phyloP scores from a whole-genome alignment of 163 green algal species.

The Volvox carteri region DNA sequence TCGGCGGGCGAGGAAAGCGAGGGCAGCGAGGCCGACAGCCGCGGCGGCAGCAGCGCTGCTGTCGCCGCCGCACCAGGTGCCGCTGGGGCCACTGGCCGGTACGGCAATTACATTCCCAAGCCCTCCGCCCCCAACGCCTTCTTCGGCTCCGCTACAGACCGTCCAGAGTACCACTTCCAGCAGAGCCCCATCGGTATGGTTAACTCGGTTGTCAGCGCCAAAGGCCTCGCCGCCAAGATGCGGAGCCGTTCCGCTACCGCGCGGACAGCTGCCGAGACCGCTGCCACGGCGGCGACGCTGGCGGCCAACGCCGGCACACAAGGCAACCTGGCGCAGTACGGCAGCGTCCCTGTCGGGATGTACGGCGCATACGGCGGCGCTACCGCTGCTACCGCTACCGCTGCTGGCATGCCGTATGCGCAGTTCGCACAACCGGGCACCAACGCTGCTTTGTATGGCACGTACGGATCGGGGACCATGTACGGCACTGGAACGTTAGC shows the following conservation, averaged over 20 bases:
- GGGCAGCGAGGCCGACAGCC: not conserved
- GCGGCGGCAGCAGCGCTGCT: not conserved
- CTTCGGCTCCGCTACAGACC: slow-evolving; percentile 30
- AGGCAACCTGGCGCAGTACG: not conserved
- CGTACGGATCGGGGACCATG: not conserved
- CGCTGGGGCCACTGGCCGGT: slow-evolving; percentile 10
- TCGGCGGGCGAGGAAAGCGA: not conserved
- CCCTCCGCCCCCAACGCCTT: slow-evolving; percentile 52
- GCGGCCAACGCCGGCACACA: slow-evolving; percentile 12
- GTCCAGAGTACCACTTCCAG: slow-evolving; percentile 33
- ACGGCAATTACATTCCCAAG: slow-evolving; percentile 35
- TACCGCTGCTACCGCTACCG: not conserved
- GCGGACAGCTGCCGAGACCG: not conserved
- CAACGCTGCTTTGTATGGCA: not conserved
- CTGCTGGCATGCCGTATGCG: not conserved
- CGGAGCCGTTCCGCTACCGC: not conserved
- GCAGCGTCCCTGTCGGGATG: not conserved
- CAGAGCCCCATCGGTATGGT: not conserved
- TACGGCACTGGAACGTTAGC: not conserved
- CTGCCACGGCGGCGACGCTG: slow-evolving; percentile 14
- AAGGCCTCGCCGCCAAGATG: not conserved
- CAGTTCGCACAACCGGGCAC: not conserved
- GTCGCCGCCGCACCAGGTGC: not conserved
- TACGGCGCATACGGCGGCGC: not conserved
- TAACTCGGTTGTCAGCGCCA: not conserved